Evolutionary conservation across 352 stramenopile species (phyloP).

Genomic region (Aphanomyces invadans): DNA sequence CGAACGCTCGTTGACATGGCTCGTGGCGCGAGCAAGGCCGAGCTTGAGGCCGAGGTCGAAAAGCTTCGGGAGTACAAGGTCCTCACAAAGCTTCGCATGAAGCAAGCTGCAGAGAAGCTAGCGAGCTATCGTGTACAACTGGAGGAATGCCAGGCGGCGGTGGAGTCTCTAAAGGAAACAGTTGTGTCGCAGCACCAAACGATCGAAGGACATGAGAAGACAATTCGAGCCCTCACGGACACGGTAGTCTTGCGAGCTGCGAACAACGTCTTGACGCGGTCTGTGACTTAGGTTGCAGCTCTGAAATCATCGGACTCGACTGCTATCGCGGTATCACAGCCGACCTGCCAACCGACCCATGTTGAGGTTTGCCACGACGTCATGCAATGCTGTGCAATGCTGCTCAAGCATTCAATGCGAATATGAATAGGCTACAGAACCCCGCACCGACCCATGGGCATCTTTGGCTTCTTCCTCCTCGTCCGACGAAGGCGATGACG

Average conservation of each 20-base stretch:
- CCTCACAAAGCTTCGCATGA: conserved; percentile 24
- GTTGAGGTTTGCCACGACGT: neutral
- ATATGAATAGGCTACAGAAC: neutral
- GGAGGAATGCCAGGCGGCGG: conserved; percentile 11
- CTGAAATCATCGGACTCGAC: neutral
- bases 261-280: neutral
- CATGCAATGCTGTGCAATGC: no score
- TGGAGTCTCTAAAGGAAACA: neutral
- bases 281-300: neutral
- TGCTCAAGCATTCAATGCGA: no score
- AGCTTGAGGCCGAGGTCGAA: conserved; percentile 8
- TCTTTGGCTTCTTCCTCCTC: neutral
- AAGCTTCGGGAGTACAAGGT: conserved; percentile 19
- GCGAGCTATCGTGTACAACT: conserved; percentile 15
- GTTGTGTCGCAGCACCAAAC: neutral
- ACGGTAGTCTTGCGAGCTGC: neutral
- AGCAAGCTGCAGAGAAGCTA: conserved; percentile 23
- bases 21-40: neutral
- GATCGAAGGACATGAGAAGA: neutral
- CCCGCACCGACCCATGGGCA: neutral
- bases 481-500: no score
- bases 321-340: neutral
- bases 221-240: neutral
- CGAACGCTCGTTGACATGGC: no score
- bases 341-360: neutral